phyloP scores from a whole-genome alignment of 768 basidiomycete genomes.

The Ramaria sp. region DNA sequence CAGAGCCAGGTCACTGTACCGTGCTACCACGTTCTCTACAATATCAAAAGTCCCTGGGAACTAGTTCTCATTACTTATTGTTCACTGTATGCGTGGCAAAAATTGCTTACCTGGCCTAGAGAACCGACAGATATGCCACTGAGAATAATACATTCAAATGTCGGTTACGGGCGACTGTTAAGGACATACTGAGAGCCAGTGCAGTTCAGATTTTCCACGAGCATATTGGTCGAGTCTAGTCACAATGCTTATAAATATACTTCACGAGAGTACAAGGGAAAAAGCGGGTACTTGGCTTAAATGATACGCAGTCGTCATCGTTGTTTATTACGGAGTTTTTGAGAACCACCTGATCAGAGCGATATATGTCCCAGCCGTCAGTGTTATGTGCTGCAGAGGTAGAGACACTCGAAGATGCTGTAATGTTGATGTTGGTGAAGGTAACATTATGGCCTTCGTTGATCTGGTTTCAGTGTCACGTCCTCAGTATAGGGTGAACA shows the following conservation, averaged over 20 bases:
- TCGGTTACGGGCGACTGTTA: background rate
- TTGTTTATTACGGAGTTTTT: constrained; percentile 41
- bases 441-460: constrained; percentile 37
- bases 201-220: background rate
- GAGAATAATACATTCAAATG: background rate
- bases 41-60: background rate
- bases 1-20: background rate
- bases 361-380: background rate
- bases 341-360: constrained; percentile 34
- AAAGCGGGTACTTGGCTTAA: background rate
- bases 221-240: background rate
- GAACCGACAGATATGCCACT: background rate
- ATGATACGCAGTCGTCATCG: constrained; percentile 12
- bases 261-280: background rate
- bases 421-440: constrained; percentile 19
- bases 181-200: background rate
- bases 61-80: background rate
- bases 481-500: background rate
- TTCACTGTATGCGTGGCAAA: background rate
- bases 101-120: background rate
- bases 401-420: background rate
- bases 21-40: background rate
- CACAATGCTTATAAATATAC: background rate
- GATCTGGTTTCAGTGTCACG: constrained; percentile 20
- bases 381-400: background rate